Evolutionary conservation across 345 rosid genomes (phyloP).

Genomic region (Euphorbia lathyris): DNA sequence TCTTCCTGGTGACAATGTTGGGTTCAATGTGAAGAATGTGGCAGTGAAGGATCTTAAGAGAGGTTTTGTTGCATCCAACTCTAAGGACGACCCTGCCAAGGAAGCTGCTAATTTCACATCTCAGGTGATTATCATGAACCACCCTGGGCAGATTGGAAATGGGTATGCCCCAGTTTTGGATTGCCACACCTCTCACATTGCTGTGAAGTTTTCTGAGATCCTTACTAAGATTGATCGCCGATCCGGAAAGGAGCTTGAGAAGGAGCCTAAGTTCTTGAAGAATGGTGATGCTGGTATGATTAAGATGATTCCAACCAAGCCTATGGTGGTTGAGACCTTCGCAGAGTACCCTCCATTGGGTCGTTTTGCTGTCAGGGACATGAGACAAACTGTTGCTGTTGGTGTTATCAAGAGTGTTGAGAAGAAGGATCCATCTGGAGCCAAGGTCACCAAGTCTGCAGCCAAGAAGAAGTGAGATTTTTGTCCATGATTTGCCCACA

Average conservation of each 20-base stretch:
- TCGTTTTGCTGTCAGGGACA: conserved; percentile 25
- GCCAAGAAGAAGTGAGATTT: conserved; percentile 10
- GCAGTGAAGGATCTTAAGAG: conserved; percentile 42
- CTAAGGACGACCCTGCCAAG: conserved; percentile 44
- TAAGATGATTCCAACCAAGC: conserved; percentile 21
- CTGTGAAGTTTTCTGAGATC: conserved; percentile 59
- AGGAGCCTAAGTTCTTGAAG: conserved; percentile 68
- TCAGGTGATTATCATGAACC: conserved; percentile 64
- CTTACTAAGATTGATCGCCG: conserved; percentile 67
- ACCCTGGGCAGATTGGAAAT: conserved; percentile 59
- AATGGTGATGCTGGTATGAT: conserved; percentile 50
- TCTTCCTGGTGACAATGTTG: conserved; percentile 19
- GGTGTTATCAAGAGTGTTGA: conserved; percentile 20
- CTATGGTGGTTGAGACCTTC: conserved; percentile 30
- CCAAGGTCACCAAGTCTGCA: conserved; percentile 12
- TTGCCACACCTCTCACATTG: conserved; percentile 61
- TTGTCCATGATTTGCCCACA: too few species aligned
- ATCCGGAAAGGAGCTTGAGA: conserved; percentile 67
- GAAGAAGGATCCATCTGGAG: conserved; percentile 4
- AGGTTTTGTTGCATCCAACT: conserved; percentile 41
- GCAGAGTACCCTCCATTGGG: conserved; percentile 20
- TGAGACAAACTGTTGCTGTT: conserved; percentile 23
- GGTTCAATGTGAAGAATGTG: conserved; percentile 44
- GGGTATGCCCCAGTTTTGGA: conserved; percentile 57
- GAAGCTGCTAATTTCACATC: conserved; percentile 45